A percentile compares a stretch with the other conserved stretches of the same genome.
Conservation (phyloP, 805 yeast genomes). For the Lachancea meyersii region DNA sequence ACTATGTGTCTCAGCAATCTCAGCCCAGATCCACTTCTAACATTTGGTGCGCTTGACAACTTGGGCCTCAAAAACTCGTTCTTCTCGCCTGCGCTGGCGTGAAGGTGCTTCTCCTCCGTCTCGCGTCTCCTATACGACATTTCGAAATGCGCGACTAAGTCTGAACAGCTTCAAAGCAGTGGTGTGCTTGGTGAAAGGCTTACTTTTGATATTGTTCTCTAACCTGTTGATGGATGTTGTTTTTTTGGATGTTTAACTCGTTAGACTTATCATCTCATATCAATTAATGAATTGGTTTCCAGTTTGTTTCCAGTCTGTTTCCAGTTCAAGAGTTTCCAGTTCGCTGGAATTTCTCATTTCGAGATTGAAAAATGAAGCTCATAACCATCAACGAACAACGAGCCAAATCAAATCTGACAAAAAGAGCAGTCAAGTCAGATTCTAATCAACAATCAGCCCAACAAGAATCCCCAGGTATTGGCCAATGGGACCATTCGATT, state of each 20-base stretch:
- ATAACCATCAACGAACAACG: neutral
- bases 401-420: neutral
- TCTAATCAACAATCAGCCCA: neutral
- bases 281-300: neutral
- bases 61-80: slow-evolving; percentile 11
- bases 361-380: neutral
- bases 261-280: neutral
- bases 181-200: neutral
- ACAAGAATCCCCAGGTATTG: too few species aligned
- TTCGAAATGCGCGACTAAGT: neutral
- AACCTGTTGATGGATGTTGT: too few species aligned
- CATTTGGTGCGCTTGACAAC: neutral
- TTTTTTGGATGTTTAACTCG: too few species aligned
- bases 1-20: slow-evolving; percentile 6
- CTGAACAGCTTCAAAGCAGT: neutral
- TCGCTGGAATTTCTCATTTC: neutral
- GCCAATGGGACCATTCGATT: neutral
- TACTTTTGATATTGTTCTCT: too few species aligned
- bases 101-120: slow-evolving; percentile 3
- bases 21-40: neutral
- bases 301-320: neutral
- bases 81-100: slow-evolving; percentile 2
- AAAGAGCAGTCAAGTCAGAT: neutral
- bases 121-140: slow-evolving; percentile 10
- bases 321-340: neutral